These are phyloP conservation scores for Phialophora verrucosa DNA, from an alignment of 2,329 filamentous ascomycete genomes.

Conservation along the genomic window DNA sequence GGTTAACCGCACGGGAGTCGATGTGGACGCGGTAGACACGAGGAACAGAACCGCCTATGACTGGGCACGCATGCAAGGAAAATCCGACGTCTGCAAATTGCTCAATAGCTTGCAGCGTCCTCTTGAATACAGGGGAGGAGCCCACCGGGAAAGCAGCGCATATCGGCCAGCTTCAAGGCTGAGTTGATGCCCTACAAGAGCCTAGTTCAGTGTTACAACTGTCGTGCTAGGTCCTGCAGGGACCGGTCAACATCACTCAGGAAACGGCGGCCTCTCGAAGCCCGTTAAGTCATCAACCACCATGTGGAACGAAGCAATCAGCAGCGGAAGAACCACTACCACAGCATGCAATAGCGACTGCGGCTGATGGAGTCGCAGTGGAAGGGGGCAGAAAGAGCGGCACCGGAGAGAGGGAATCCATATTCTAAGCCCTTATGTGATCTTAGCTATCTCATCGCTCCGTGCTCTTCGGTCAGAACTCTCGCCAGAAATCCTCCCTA, in stretches of 20 bases:
- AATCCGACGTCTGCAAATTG: background rate
- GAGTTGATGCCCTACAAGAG: background rate
- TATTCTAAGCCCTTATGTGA: background rate
- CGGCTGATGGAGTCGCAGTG: background rate
- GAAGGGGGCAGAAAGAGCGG: background rate
- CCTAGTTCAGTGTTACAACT: background rate
- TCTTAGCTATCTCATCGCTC: conserved; percentile 12
- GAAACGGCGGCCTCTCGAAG: background rate
- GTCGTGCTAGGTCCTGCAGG: background rate
- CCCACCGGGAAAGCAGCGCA: background rate
- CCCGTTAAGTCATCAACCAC: background rate
- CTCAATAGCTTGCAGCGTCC: background rate
- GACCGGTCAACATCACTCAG: background rate
- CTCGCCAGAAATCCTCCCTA: conserved; percentile 2
- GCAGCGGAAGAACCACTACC: background rate
- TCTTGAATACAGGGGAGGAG: background rate
- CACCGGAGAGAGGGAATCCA: background rate
- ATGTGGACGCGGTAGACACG: background rate
- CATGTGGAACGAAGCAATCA: background rate
- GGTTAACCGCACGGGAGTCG: background rate
- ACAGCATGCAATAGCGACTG: background rate
- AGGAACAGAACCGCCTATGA: background rate
- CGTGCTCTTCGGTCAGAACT: conserved; percentile 3
- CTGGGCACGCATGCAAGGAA: background rate
- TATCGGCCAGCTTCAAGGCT: background rate